Evolutionary conservation across 2,329 filamentous ascomycete species (phyloP), one percentile per base, ranked within the genome.

Genomic region (Ophiostoma pallidulum): DNA sequence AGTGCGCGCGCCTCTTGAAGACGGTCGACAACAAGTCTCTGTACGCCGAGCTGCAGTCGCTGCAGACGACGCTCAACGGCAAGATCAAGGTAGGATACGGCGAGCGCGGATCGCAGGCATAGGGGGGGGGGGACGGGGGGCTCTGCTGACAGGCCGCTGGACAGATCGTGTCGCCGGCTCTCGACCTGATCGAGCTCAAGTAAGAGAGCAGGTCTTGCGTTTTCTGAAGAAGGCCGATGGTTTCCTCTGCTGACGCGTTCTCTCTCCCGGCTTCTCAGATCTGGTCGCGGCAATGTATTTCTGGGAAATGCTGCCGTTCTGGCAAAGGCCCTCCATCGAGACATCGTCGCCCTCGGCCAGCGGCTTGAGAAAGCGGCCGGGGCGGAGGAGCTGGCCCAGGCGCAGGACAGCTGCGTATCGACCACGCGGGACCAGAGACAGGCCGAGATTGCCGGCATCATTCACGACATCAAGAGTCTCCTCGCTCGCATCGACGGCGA

Each of bases 61-160:
- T 96, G 12, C 88, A 94, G 59, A 72, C 79, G 45, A 76, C 83
- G 2, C 73, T 97, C 4, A 79, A 94, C 57, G 81, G 77, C 63
- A 97, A 95, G 64, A 95, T 97, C 58, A 84, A 81, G 66, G 84
- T 85, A n/a, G n/a, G n/a, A n/a, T n/a, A n/a, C n/a, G n/a, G n/a
- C n/a, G n/a, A n/a, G n/a, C n/a, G n/a, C n/a, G n/a, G n/a, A n/a
- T n/a, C n/a, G n/a, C n/a, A n/a, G n/a, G 59, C 53, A 50, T 7
- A 8, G 14, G 20, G 8, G 24, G 4, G 4, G 13, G 2, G 9
- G 16, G 3, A 3, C 7, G 0, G n/a, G 22, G 9, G 12, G 2
- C 3, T 3, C 16, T 0, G 8, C n/a, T 45, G 9, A 24, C 37
- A 45, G 18, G 52, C 41, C 8, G 29, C 16, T 40, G 50, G 2